Percentiles rank a stretch among this genome's conserved stretches.
Conservation (phyloP, 2,329 filamentous ascomycete species). For the Fusarium armeniacum region DNA sequence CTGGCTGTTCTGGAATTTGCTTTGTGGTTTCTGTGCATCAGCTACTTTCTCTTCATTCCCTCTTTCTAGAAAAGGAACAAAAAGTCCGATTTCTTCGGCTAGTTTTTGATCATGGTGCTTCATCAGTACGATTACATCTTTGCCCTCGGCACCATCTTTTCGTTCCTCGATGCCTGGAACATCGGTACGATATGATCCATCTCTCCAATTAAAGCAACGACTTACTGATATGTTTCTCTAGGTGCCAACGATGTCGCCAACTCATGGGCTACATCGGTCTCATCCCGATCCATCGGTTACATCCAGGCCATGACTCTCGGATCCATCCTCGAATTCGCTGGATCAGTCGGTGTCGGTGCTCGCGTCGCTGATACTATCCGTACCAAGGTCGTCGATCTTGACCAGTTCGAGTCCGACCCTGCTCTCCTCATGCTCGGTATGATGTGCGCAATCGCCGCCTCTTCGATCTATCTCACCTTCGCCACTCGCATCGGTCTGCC, state of each 20-base stretch:
- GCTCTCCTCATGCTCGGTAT: conserved; percentile 71
- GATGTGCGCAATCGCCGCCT: conserved; percentile 68
- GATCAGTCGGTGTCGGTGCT: conserved; percentile 71
- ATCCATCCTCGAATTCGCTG: conserved; percentile 72
- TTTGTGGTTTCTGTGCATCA: conserved; percentile 20
- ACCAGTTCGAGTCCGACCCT: conserved; percentile 63
- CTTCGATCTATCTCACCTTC: conserved; percentile 69
- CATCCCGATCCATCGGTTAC: conserved; percentile 74
- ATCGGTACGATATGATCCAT: conserved; percentile 60
- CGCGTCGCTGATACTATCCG: conserved; percentile 74
- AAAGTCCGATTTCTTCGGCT: conserved; percentile 20
- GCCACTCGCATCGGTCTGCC: conserved; percentile 68
- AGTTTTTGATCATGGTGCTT: conserved; percentile 43
- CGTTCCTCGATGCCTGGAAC: conserved; percentile 75
- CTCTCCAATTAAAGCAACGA: too few species aligned
- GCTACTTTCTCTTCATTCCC: conserved; percentile 16
- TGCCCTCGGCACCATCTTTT: conserved; percentile 74
- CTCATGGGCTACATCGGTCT: conserved; percentile 81
- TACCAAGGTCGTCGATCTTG: conserved; percentile 69
- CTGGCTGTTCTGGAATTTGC: conserved; percentile 4
- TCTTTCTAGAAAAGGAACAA: conserved; percentile 28
- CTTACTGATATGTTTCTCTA: conserved; percentile 3
- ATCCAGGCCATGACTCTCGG: conserved; percentile 71
- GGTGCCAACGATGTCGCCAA: conserved; percentile 76
- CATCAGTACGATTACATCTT: conserved; percentile 74